Evolutionary conservation across 257 asterid species (phyloP).

Genomic region (Solanum peruvianum): DNA sequence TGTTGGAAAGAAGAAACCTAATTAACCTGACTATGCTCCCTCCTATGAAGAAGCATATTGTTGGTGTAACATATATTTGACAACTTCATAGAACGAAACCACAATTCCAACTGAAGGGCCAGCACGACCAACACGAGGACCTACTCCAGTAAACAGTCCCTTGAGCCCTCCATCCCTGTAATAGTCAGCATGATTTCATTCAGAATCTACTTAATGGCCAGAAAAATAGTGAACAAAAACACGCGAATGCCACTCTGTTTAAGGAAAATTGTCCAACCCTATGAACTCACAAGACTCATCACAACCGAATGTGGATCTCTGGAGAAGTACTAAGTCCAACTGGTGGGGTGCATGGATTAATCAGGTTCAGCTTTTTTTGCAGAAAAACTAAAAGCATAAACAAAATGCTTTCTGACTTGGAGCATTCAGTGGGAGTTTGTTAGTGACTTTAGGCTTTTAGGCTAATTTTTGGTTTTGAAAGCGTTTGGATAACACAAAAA

Average conservation of each 20-base stretch:
- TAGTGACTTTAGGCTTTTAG: background rate
- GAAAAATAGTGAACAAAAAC: background rate
- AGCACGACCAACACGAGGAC: conserved; percentile 95
- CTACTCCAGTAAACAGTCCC: conserved; percentile 91
- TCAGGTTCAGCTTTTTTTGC: background rate
- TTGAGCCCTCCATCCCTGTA: conserved; percentile 81
- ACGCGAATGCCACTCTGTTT: background rate
- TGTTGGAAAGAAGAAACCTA: background rate
- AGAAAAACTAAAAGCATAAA: background rate
- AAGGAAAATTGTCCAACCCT: background rate
- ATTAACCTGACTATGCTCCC: background rate
- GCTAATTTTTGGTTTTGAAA: background rate
- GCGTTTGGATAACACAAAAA: background rate
- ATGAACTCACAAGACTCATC: background rate
- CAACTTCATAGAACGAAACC: conserved; percentile 86
- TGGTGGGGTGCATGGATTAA: background rate
- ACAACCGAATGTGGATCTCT: background rate
- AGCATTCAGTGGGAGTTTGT: background rate
- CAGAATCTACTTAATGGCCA: background rate
- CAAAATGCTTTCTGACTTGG: background rate
- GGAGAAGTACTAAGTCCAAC: background rate
- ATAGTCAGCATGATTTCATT: background rate
- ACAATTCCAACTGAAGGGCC: conserved; percentile 98
- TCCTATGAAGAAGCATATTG: conserved; percentile 21
- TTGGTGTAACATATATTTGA: conserved; percentile 48